Conservation (phyloP, 2,329 filamentous ascomycete genomes). For the Trichoderma endophyticum region DNA sequence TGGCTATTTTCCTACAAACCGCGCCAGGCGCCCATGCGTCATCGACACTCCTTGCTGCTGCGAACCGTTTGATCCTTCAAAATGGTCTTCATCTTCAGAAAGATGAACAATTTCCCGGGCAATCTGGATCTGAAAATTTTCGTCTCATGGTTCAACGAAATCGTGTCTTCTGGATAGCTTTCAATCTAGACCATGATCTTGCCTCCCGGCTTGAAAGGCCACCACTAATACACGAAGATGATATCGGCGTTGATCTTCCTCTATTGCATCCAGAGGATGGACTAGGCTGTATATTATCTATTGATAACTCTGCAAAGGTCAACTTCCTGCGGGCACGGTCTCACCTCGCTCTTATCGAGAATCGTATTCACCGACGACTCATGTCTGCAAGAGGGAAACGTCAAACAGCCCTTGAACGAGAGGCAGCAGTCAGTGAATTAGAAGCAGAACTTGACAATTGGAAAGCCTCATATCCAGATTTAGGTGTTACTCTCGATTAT, state of each 20-base stretch:
- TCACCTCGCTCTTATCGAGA: conserved; percentile 4
- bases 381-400: neutral
- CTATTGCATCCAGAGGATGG: neutral
- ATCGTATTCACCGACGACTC: neutral
- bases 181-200: neutral
- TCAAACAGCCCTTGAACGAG: neutral
- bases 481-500: neutral
- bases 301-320: neutral
- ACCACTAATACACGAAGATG: conserved; percentile 1
- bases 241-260: neutral
- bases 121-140: neutral
- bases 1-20: conserved; percentile 2
- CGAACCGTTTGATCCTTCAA: neutral
- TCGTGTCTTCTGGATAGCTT: conserved; percentile 5
- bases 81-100: neutral
- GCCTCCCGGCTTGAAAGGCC: neutral
- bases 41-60: neutral
- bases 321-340: neutral
- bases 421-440: neutral
- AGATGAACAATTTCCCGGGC: neutral
- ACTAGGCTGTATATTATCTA: neutral
- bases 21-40: neutral
- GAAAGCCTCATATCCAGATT: neutral
- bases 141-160: neutral
- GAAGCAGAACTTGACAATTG: neutral